Base-by-base conservation (phyloP, 1,139 yeast species). In the Candida anutae region DNA sequence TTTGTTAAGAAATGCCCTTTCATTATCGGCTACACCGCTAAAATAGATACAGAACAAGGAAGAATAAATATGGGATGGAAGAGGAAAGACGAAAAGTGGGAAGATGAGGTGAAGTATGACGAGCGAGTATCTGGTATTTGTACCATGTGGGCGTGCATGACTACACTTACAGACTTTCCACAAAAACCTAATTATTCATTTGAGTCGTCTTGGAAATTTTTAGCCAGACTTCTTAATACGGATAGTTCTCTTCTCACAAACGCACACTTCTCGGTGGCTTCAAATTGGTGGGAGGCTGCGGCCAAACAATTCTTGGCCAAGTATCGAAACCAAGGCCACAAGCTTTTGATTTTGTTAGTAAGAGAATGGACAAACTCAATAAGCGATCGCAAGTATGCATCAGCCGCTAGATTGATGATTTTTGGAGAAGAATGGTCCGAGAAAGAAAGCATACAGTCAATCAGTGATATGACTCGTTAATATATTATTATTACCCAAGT, bases 271-370 rank as follows among this genome's bases (percentile, higher is more conserved):
- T 64, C 77, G 1, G 70, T 82, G 2, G 68, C 78, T 5, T 77
- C 87, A 2, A 73, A 82, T 23, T 88, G 96, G 95, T 85, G 96
- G 95, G 98, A 93, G 39, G 76, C 88, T 5, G 68, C 81, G 24
- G 90, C 84, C 1, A 41, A 42, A 10, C 61, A 71, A 25, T 73
- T 90, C 33, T 33, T 65, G 6, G 45, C 49, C 9, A 64, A 64
- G 1, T 93, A 76, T 50, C 87, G 88, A 1, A 52, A 42, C 5
- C 98, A 90, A 54, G 93, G 75, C 3, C 33, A 30, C 4, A 90
- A 93, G 46, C 36, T 88, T 21, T 45, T 88, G 34, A 42, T 39
- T 6, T 40, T 70, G 5, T 33, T 54, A 13, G 62, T 72, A 30
- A 50, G 48, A 2, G 58, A 55, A 2, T 77, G 87, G 74, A 67